Evolutionary conservation across 2,329 filamentous ascomycete species (phyloP).

Genomic region (Albophoma yamanashiensis): DNA sequence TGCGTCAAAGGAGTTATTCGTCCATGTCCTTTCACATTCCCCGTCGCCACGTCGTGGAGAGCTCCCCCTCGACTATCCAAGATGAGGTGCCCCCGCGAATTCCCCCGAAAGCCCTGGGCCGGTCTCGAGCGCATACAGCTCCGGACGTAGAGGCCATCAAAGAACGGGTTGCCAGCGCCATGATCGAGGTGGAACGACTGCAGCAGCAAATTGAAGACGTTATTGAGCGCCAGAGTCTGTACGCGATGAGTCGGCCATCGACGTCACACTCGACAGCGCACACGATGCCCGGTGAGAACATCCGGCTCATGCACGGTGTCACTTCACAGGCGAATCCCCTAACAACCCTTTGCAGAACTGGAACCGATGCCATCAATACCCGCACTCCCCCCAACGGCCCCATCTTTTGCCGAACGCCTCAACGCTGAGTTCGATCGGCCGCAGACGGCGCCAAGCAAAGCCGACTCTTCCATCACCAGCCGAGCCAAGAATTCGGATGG

Average conservation of each 20-base stretch:
- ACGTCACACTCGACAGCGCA: conserved; percentile 32
- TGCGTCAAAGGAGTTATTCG: conserved; percentile 35
- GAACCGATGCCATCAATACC: conserved; percentile 46
- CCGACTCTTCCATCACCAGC: conserved; percentile 19
- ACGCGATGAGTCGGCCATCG: conserved; percentile 40
- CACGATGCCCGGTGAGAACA: conserved; percentile 18
- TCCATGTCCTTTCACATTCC: conserved; percentile 46
- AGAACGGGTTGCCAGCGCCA: conserved; percentile 43
- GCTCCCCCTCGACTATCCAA: conserved; percentile 10
- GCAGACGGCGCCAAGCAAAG: conserved; percentile 21
- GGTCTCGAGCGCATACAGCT: conserved; percentile 32
- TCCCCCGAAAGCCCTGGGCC: conserved; percentile 28
- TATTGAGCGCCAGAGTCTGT: conserved; percentile 50
- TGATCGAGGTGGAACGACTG: conserved; percentile 47
- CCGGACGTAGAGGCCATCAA: conserved; percentile 40
- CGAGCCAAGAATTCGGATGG: conserved; percentile 11
- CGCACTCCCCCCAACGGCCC: conserved; percentile 43
- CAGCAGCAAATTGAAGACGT: conserved; percentile 50
- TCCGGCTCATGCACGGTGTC: neutral
- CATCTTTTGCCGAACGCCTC: conserved; percentile 46
- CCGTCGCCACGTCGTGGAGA: conserved; percentile 26
- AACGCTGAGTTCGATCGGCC: conserved; percentile 32
- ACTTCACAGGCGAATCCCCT: neutral
- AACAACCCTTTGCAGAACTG: conserved; percentile 21
- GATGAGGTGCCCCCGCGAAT: conserved; percentile 21